These are phyloP conservation scores for Penicillium longicatenatum DNA, from an alignment of 495 filamentous ascomycete species.

Conservation along the genomic window DNA sequence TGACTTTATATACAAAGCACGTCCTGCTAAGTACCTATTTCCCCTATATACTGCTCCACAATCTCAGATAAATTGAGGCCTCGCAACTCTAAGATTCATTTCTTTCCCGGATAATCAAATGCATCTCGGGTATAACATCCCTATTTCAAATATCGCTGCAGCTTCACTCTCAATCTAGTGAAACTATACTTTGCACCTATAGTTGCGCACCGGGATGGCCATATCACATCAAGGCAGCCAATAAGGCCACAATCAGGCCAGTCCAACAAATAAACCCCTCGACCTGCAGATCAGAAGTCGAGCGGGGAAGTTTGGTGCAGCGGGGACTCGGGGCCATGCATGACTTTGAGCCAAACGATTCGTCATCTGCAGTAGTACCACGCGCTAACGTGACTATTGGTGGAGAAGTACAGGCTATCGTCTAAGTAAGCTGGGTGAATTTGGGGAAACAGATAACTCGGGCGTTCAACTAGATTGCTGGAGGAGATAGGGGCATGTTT, in stretches of 20 bases:
- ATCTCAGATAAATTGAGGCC: too few species aligned
- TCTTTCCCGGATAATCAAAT: neutral
- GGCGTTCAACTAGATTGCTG: neutral
- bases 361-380: slow-evolving; percentile 13
- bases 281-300: neutral
- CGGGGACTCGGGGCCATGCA: slow-evolving; percentile 9
- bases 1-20: too few species aligned
- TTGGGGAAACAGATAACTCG: neutral
- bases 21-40: too few species aligned
- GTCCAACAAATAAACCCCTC: neutral
- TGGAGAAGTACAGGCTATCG: too few species aligned
- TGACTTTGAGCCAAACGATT: slow-evolving; percentile 5
- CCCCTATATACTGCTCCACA: too few species aligned
- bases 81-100: too few species aligned
- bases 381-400: slow-evolving; percentile 2
- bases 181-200: neutral
- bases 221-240: slow-evolving; percentile 10
- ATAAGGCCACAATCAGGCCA: neutral
- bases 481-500: neutral
- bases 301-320: slow-evolving; percentile 1
- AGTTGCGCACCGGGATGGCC: neutral
- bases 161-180: neutral
- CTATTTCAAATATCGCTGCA: neutral
- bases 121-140: neutral
- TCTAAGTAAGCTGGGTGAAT: neutral